Evolutionary conservation across 2,329 filamentous ascomycete species (phyloP).

Genomic region (Diplodia seriata): DNA sequence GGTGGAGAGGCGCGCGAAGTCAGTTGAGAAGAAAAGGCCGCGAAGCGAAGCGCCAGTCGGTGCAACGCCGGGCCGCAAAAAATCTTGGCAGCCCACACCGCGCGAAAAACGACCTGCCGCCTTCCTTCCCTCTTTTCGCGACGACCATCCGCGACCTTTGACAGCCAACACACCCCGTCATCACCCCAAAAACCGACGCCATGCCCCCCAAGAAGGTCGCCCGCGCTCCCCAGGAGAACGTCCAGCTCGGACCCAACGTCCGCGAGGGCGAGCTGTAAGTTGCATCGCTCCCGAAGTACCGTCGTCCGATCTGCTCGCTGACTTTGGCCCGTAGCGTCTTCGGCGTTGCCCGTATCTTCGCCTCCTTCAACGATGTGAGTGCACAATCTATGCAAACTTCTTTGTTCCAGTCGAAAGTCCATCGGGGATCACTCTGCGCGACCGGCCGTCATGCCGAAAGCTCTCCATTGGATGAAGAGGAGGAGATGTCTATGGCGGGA

Average conservation of each 20-base stretch:
- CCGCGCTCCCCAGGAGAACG: slow-evolving; percentile 88
- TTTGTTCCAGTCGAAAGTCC: not conserved
- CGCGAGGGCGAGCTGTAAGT: slow-evolving; percentile 75
- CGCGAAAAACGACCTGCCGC: slow-evolving; percentile 19
- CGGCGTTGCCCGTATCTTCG: slow-evolving; percentile 97
- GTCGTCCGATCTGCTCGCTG: not conserved
- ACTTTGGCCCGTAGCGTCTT: slow-evolving; percentile 66
- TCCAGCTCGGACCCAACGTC: slow-evolving; percentile 88
- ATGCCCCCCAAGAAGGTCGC: slow-evolving; percentile 91
- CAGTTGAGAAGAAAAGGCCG: slow-evolving; percentile 17
- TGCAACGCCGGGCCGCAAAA: slow-evolving; percentile 21
- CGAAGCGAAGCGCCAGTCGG: slow-evolving; percentile 26
- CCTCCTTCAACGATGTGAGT: slow-evolving; percentile 66
- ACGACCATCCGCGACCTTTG: slow-evolving; percentile 27
- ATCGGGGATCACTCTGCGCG: not conserved
- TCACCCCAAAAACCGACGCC: slow-evolving; percentile 53
- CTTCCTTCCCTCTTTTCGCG: slow-evolving; percentile 4
- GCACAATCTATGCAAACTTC: not conserved
- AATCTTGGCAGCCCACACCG: slow-evolving; percentile 32
- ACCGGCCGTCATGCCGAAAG: not conserved
- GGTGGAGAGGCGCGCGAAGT: not conserved
- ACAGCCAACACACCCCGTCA: slow-evolving; percentile 44
- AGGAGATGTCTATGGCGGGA: not conserved
- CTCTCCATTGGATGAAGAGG: not conserved
- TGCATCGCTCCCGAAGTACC: not conserved